Percentiles rank a stretch among this genome's conserved stretches.
phyloP scores from a whole-genome alignment of 2,329 filamentous ascomycete species.

The Acarospora socialis region DNA sequence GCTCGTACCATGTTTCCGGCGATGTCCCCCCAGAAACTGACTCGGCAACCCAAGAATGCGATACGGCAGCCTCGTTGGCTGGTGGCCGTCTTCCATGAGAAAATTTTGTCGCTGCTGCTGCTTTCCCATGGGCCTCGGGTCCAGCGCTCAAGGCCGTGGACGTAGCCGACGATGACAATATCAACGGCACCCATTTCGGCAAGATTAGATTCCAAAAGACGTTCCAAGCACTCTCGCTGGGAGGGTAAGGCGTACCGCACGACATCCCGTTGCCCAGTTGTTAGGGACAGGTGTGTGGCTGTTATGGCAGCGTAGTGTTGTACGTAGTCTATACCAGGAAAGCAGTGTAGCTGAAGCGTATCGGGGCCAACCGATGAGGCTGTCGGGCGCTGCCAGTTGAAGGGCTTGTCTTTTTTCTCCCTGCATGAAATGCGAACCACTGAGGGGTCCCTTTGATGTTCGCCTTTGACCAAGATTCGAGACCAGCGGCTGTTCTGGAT shows the following conservation, averaged over 20 bases:
- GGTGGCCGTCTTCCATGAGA: conserved; percentile 10
- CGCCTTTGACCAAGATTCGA: conserved; percentile 5
- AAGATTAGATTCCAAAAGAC: conserved; percentile 8
- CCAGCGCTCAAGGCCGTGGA: conserved; percentile 8
- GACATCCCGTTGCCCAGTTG: not conserved
- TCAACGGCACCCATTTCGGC: conserved; percentile 7
- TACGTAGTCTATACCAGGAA: conserved; percentile 12
- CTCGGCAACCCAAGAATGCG: conserved; percentile 12
- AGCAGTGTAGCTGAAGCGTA: conserved; percentile 9
- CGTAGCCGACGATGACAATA: conserved; percentile 9
- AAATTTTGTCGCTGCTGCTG: conserved; percentile 4
- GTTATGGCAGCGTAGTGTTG: conserved; percentile 12
- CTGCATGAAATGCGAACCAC: conserved; percentile 7
- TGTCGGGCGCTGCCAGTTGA: conserved; percentile 14
- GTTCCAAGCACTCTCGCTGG: not conserved
- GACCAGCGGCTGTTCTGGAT: conserved; percentile 3
- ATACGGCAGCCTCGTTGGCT: conserved; percentile 6
- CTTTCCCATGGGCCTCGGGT: conserved; percentile 8
- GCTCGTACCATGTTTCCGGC: conserved; percentile 7
- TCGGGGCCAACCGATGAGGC: conserved; percentile 4
- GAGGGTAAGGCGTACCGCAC: conserved; percentile 3
- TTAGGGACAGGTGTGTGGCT: conserved; percentile 9
- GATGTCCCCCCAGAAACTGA: conserved; percentile 11
- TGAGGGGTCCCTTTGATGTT: conserved; percentile 3
- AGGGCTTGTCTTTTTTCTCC: conserved; percentile 13